Conservation (phyloP, 805 yeast species). For the Starmerella ratchasimensis region DNA sequence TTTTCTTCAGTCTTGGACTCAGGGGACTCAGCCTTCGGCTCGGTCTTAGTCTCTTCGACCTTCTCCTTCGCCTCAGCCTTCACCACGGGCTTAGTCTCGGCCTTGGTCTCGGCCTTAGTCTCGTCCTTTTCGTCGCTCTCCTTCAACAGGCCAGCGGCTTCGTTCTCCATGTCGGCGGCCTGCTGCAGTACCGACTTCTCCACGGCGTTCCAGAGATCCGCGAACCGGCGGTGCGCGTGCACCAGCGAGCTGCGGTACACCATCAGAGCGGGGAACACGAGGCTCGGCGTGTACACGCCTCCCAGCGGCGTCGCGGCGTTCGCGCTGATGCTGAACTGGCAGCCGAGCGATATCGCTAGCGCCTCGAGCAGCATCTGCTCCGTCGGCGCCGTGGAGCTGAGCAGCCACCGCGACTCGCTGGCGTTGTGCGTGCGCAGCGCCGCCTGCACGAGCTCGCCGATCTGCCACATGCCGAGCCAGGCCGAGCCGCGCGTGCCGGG, state of each 20-base stretch:
- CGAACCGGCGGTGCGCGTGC: too few species aligned
- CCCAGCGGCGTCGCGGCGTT: slow-evolving; percentile 7
- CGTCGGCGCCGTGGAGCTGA: slow-evolving; percentile 58
- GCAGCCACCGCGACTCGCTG: slow-evolving; percentile 42
- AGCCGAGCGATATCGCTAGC: slow-evolving; percentile 48
- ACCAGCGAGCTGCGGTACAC: too few species aligned
- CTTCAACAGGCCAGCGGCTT: too few species aligned
- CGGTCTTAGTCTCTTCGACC: too few species aligned
- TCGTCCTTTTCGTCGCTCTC: neutral
- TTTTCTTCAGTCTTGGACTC: too few species aligned
- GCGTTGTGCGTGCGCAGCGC: slow-evolving; percentile 30
- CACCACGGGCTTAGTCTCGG: neutral
- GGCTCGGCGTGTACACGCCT: too few species aligned
- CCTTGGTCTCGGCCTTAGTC: neutral
- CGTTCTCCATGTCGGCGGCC: too few species aligned
- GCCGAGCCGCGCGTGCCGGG: slow-evolving; percentile 57
- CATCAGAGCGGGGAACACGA: too few species aligned
- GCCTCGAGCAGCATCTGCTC: slow-evolving; percentile 58
- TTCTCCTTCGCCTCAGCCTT: neutral
- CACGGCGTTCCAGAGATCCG: too few species aligned
- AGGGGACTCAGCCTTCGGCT: neutral
- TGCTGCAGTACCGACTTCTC: too few species aligned
- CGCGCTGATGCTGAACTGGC: slow-evolving; percentile 62
- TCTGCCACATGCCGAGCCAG: slow-evolving; percentile 60
- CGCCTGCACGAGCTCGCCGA: slow-evolving; percentile 49